Evolutionary conservation across 495 filamentous ascomycete species (phyloP), one percentile per base, ranked within the genome.

Genomic region (Pseudotulostoma volvatum): DNA sequence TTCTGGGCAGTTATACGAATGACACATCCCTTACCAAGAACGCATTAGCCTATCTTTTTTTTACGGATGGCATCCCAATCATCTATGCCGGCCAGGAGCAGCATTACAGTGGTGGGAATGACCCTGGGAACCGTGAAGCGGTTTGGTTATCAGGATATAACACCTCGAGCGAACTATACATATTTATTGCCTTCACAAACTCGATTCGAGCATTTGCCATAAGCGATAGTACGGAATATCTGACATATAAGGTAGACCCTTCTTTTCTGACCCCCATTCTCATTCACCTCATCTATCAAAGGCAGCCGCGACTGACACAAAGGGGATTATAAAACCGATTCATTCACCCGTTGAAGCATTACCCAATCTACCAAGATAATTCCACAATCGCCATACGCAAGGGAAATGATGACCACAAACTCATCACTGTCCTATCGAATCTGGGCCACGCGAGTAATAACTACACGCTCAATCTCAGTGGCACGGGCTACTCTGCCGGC

Each of bases 61-160:
- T 92, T 38, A 61, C 66, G 4, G 81, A 84, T 41, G 74, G 74
- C 9, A 73, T 78, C 14, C 74, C 76, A 1, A 76, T 79, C 49
- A 66, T 68, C 46, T 81, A 80, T 46, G 61, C 66, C 14, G 83
- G 83, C 8, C 79, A 86, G 46, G 83, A 88, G 51, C 81, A 88
- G 45, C 73, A 75, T 39, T 85, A 75, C 52, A 50, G 51, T 8
- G 81, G 82, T 21, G 65, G 65, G 9, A 61, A 43, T 21, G 77
- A 77, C 38, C 81, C 81, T 0, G 51, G 56, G 33, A 82, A 87
- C 50, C 75, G 84, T 28, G 84, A 88, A 48, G 81, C 81, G 4
- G 56, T 77, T 34, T 92, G 84, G 84, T 52, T 73, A 9, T 76
- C 72, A 9, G 61, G 61, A 0, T 88, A 79, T 54, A 54, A 63